Evolutionary conservation across 2,329 filamentous ascomycete genomes (phyloP), one percentile per base, ranked within the genome.

Genomic region (Hymenotorrendiella dingleyae): DNA sequence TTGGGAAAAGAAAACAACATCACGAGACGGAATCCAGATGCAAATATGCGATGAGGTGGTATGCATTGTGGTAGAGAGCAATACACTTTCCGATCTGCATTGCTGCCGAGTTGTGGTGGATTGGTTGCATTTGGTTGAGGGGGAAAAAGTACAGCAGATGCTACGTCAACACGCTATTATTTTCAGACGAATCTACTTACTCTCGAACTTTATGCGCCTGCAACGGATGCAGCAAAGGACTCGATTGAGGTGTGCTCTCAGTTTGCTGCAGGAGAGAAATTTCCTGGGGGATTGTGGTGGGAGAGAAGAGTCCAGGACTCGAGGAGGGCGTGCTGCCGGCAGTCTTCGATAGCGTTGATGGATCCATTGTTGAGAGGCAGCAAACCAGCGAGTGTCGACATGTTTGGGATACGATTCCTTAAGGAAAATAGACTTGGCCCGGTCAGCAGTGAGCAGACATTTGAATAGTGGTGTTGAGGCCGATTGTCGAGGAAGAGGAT

Each of bases 141-240:
- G 21, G 26, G 7, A 27, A 26, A 14, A 37, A 43, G n/a, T n/a
- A n/a, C n/a, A n/a, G n/a, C n/a, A n/a, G n/a, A n/a, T n/a, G n/a
- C n/a, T n/a, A n/a, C n/a, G n/a, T n/a, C n/a, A n/a, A n/a, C n/a
- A n/a, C n/a, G n/a, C n/a, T n/a, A n/a, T n/a, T n/a, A n/a, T n/a
- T n/a, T n/a, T n/a, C n/a, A n/a, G n/a, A n/a, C n/a, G n/a, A n/a
- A n/a, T 5, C 7, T 39, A 76, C 81, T 73, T 72, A 86, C 82
- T 89, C 85, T 75, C 83, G 74, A 38, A 88, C 84, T 63, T 74
- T 80, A 62, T 85, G 82, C 47, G 77, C 76, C 62, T 88, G 84
- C 43, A 85, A 65, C 24, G 83, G 82, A 56, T 88, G 84, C 42
- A 86, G 64, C 56, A 76, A 82, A 1, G 82, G 80, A 54, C 76